Base-by-base conservation (phyloP, 768 basidiomycete species). In the Amanita brunnescens region DNA sequence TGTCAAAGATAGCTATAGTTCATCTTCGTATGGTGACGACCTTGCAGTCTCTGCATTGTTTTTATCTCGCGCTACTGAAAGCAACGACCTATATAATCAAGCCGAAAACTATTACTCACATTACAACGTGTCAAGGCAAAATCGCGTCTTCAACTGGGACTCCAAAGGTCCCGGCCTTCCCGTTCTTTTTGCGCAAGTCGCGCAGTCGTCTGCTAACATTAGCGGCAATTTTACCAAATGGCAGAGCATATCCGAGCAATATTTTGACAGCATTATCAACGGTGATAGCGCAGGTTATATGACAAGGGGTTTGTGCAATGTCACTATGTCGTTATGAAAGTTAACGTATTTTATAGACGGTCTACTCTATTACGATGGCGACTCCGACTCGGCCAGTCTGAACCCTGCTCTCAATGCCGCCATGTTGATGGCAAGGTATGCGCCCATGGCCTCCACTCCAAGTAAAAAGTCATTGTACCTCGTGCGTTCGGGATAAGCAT, bases 361-460 rank as follows among this genome's bases (percentile, higher is more conserved):
- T 2, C 69, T 95, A 35, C 66, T 93, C 4, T 92, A 76, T 60
- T 95, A 86, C 54, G 67, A 79, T n/a, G 89, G 86, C 13, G 89
- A 91, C 64, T 94, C 91, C 1, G 79, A 91, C 57, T 69, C 72
- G 5, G 87, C 85, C 6, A 82, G 83, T 53, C 71, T 94, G 33
- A 94, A 94, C 60, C 91, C 91, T 21, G 85, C 93, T 1, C 70
- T 94, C 56, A 94, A 93, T 54, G 78, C 82, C 4, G 91, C 93
- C 2, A 89, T 91, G 87, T 69, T 94, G 39, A 65, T 93, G 58
- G 73, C 75, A 33, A 78, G 84, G 61, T 95, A 89, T 64, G 83
- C 85, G 2, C 80, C 81, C 13, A 68, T 91, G 49, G 83, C 88
- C 0, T 81, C 86, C 1, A 80, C 73, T 5, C 60, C 71, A 8